Evolutionary conservation across 768 basidiomycete species (phyloP).

Genomic region (Trametes meyenii): DNA sequence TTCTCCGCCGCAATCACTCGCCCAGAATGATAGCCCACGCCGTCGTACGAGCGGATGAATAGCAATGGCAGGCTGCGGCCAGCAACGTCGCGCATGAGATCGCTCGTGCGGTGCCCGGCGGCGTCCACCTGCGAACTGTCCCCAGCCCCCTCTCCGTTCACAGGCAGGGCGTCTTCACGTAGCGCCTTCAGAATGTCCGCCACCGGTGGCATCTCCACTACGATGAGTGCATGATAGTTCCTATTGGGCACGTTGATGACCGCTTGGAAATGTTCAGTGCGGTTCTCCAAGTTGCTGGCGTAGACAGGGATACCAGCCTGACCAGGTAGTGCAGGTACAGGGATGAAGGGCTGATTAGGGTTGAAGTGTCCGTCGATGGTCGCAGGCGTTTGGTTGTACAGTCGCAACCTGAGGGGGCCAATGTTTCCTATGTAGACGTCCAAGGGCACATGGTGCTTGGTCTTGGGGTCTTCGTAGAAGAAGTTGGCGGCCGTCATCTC

Average conservation of each 20-base stretch:
- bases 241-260: conserved; percentile 37
- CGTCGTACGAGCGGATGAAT: conserved; percentile 80
- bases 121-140: conserved; percentile 6
- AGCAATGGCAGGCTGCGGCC: conserved; percentile 76
- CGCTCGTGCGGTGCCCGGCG: conserved; percentile 20
- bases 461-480: conserved; percentile 76
- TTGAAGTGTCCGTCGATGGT: conserved; percentile 48
- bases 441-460: conserved; percentile 65
- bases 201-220: conserved; percentile 83
- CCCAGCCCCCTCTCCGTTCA: conserved; percentile 30
- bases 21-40: conserved; percentile 89
- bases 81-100: conserved; percentile 51
- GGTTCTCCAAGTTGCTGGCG: conserved; percentile 9
- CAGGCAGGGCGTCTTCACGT: conserved; percentile 65
- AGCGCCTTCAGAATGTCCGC: conserved; percentile 77
- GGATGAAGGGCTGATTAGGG: conserved; percentile 48
- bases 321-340: conserved; percentile 31
- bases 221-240: conserved; percentile 78
- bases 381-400: conserved; percentile 73
- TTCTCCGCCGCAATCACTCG: conserved; percentile 83
- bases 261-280: background rate
- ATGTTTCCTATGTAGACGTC: conserved; percentile 90
- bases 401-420: conserved; percentile 79
- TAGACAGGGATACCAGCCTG: conserved; percentile 14
- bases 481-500: conserved; percentile 89